Evolutionary conservation across 352 stramenopile species (phyloP).

Genomic region (Globisporangium takayamanum): DNA sequence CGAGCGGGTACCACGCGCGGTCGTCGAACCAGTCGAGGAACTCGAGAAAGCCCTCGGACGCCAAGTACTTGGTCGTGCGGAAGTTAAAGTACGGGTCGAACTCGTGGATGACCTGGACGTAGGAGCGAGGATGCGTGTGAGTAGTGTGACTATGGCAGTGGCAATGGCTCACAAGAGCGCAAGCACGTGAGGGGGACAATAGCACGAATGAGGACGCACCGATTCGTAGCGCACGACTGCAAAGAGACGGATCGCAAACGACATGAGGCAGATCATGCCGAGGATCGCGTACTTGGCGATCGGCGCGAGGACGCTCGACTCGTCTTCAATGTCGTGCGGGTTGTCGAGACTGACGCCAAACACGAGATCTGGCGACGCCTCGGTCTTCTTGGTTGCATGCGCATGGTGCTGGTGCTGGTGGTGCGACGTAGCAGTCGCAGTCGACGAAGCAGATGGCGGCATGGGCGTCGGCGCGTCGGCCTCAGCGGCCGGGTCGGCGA

Average conservation of each 20-base stretch:
- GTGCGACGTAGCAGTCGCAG: slow-evolving; percentile 1
- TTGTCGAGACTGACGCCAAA: slow-evolving; percentile 64
- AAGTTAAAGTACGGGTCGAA: slow-evolving; percentile 98
- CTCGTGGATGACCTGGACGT: slow-evolving; percentile 78
- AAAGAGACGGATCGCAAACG: slow-evolving; percentile 91
- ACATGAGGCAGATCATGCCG: slow-evolving; percentile 90
- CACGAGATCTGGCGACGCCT: slow-evolving; percentile 21
- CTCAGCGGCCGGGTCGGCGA: slow-evolving; percentile 16
- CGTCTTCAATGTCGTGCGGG: slow-evolving; percentile 57
- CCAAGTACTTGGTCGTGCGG: slow-evolving; percentile 96
- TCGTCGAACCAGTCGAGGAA: slow-evolving; percentile 99
- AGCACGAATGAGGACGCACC: slow-evolving; percentile 22
- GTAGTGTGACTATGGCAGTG: neutral
- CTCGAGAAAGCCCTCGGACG: slow-evolving; percentile 91
- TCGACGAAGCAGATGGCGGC: neutral
- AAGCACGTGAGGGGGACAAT: neutral
- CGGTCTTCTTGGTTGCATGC: slow-evolving; percentile 5
- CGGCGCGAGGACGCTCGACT: slow-evolving; percentile 60
- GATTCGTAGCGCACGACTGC: slow-evolving; percentile 91
- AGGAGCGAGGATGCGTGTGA: neutral
- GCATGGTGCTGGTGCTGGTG: neutral
- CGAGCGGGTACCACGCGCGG: slow-evolving; percentile 91
- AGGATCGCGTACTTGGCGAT: slow-evolving; percentile 89
- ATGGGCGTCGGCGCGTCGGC: slow-evolving; percentile 9
- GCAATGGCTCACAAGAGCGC: neutral